Evolutionary conservation across 164 flowering plant genomes (phyloP), one percentile per base, ranked within the genome.

Genomic region (Nymphaea thermarum): DNA sequence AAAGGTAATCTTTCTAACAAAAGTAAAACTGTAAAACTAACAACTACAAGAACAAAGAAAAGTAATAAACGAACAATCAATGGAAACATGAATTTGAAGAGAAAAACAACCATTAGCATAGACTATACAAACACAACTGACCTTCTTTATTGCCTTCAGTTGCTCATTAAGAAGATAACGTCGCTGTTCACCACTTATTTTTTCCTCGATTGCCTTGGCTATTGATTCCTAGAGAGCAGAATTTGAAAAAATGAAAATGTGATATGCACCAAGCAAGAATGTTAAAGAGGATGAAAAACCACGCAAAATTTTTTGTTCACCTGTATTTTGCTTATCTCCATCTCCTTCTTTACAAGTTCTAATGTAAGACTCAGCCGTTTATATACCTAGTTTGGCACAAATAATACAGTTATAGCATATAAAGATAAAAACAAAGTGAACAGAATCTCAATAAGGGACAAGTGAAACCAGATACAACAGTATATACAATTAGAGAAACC

Each of bases 101-200:
- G 36, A 25, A 25, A 25, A 25, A 25, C 36, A 25, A 25, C 36
- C 36, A 25, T 1, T 25, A 25, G 36, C 36, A 25, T 47, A 47
- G 7, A 7, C 55, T 47, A 47, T 47, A 47, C 14, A 51, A 51
- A 12, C 64, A 62, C 7, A 62, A 17, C 64, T 17, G 63, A 86
- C 99, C 98, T 95, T 95, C 79, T 95, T 95, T 76, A 95, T 95
- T 62, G 98, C 99, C 79, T 95, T 95, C 67, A 92, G 93, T 76
- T 95, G 99, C 77, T 95, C 99, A 79, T 90, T 92, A 81, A 95
- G 75, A 77, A 92, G 72, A 74, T 85, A 95, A 42, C 97, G 90
- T 4, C 98, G 92, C 74, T 95, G 97, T 78, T 95, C 99, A 65
- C 94, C 96, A 71, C 97, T 95, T 60, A 95, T 86, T 73, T 95